These are phyloP conservation scores for Dacryopinax primogenitus DNA, from an alignment of 768 basidiomycete species.

Conservation along the genomic window DNA sequence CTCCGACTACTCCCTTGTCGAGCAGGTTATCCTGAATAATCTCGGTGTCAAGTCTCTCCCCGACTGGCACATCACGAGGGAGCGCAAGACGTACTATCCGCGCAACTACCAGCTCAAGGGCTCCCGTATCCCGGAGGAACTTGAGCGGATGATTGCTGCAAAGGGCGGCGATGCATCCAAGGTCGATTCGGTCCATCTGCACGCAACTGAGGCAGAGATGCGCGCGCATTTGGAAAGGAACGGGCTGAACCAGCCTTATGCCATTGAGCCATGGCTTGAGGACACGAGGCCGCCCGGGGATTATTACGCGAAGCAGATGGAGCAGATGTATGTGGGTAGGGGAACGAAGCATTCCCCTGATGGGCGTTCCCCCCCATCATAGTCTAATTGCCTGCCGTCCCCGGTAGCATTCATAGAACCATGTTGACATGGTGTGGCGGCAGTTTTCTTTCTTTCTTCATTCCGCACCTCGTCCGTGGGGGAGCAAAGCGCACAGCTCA, in stretches of 20 bases:
- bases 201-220: not conserved
- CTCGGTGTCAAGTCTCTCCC: not conserved
- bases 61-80: not conserved
- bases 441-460: too few species aligned
- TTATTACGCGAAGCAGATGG: not conserved
- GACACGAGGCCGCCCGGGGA: not conserved
- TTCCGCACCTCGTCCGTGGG: too few species aligned
- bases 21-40: not conserved
- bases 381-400: not conserved
- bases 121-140: not conserved
- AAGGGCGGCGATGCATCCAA: not conserved
- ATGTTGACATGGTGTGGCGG: too few species aligned
- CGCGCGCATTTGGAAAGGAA: not conserved
- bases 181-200: not conserved
- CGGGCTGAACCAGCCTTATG: not conserved
- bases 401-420: too few species aligned
- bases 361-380: not conserved
- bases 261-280: not conserved
- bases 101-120: slow-evolving; percentile 1
- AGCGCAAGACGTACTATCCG: not conserved
- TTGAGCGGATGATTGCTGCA: not conserved
- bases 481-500: too few species aligned
- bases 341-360: not conserved
- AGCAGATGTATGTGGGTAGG: not conserved
- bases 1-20: not conserved